Base-by-base conservation (phyloP, 2,329 filamentous ascomycete genomes). In the Alternaria consortialis region DNA sequence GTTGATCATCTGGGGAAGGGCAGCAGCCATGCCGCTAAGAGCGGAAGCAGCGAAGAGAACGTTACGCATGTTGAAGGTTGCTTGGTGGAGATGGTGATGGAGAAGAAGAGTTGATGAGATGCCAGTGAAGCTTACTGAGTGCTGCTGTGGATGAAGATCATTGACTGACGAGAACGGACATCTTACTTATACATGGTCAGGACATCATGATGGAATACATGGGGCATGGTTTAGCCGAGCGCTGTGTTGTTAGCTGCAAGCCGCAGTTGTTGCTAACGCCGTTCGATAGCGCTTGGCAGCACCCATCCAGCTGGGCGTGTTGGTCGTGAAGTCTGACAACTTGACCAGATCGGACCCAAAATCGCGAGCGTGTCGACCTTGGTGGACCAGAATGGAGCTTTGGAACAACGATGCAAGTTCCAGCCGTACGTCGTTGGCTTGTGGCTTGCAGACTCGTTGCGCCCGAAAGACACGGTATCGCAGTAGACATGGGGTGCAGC, bases 1-100 rank as follows among this genome's bases (percentile, higher is more conserved):
- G 58, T 82, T 74, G 51, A 82, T 79, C 7, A 67, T 61, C 58
- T 72, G 63, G 52, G 71, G 70, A 52, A 68, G 63, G 40, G 70
- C 68, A 42, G 65, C 64, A 17, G 63, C 66, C 48, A 71, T 60
- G 37, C 66, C 42, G 47, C 58, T 53, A 48, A 61, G 17, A 42
- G 54, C 54, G 36, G 69, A 68, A 50, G 62, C 60, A 53, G 63
- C 58, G 44, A 69, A 39, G 23, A 68, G 29, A 34, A 62, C 52
- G 62, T 69, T 68, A 62, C 69, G 69, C 70, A 74, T 74, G 8
- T 68, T 69, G 64, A 62, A 57, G 7, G 23, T 53, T 36, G 47
- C 34, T 43, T 61, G 60, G 25, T 52, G 55, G 46, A 37, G 42
- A 43, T 53, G 32, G 56, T 44, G 56, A 60, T 55, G 34, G 64